Evolutionary conservation across 1,139 yeast species (phyloP), one percentile per base, ranked within the genome.

Genomic region (Yamadazyma kanchanaburiensis): DNA sequence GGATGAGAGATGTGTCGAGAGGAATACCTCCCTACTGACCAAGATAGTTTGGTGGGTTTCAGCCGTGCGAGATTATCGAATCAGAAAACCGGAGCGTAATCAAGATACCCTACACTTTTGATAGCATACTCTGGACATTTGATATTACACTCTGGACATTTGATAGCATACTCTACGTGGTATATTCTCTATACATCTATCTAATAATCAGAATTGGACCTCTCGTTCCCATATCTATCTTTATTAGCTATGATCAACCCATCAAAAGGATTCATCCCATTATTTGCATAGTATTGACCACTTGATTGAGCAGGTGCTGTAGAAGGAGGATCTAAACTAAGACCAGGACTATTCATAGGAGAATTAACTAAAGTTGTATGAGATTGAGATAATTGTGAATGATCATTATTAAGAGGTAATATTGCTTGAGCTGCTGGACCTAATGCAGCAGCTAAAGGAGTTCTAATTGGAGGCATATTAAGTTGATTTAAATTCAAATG

Each of bases 181-280:
- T n/a, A n/a, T n/a, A n/a, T n/a, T n/a, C n/a, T n/a, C n/a, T n/a
- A n/a, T n/a, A n/a, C n/a, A n/a, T n/a, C n/a, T n/a, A n/a, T n/a
- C n/a, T n/a, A n/a, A n/a, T n/a, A n/a, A n/a, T n/a, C n/a, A n/a
- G n/a, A n/a, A n/a, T n/a, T n/a, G n/a, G n/a, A n/a, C n/a, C n/a
- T n/a, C n/a, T n/a, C n/a, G n/a, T n/a, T n/a, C n/a, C n/a, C n/a
- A 4, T 30, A 25, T 14, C 21, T 12, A n/a, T 35, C 37, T 19
- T 21, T 19, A n/a, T 41, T 43, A 3, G 64, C 64, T 49, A 62
- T 45, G 12, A 64, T 63, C 24, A 64, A 45, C 10, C 68, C 68
- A 39, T 64, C 71, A 38, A 64, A 64, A 9, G 71, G 71, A 40
- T 64, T 64, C 45, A 59, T 48, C 1, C 68, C 69, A 36, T 59